These are phyloP conservation scores for Naegleria gruberi DNA, from an alignment of 208 protist species.

Conservation along the genomic window DNA sequence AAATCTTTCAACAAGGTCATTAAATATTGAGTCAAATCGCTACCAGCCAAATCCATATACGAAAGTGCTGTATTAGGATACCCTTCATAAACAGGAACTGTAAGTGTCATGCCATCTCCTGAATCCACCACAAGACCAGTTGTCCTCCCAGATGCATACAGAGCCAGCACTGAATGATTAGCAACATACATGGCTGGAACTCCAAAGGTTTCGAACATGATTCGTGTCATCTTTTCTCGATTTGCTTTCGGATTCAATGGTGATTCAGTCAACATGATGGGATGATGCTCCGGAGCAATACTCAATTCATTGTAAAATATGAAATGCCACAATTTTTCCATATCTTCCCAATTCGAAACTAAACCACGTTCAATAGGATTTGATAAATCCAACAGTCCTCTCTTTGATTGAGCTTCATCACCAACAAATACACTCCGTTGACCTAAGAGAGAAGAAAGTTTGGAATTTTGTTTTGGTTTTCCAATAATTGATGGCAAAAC, in stretches of 20 bases:
- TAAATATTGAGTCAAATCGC: slow-evolving; percentile 86
- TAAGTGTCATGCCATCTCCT: slow-evolving; percentile 65
- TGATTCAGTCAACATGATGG: slow-evolving; percentile 45
- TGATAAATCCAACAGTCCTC: slow-evolving; percentile 50
- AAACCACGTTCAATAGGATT: slow-evolving; percentile 94
- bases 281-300: slow-evolving; percentile 26
- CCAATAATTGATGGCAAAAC: slow-evolving; percentile 74
- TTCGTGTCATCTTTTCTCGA: slow-evolving; percentile 67
- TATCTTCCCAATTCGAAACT: slow-evolving; percentile 91
- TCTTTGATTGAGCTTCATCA: slow-evolving; percentile 50
- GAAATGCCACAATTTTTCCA: slow-evolving; percentile 53
- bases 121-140: slow-evolving; percentile 84
- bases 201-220: slow-evolving; percentile 57
- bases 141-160: slow-evolving; percentile 82
- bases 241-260: slow-evolving; percentile 64
- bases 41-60: slow-evolving; percentile 65
- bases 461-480: slow-evolving; percentile 33
- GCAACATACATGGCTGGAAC: slow-evolving; percentile 40
- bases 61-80: too few relatives aligned
- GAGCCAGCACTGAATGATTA: slow-evolving; percentile 58
- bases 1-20: slow-evolving; percentile 87
- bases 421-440: slow-evolving; percentile 40
- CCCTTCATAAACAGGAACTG: slow-evolving; percentile 80
- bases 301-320: slow-evolving; percentile 22
- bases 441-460: slow-evolving; percentile 37